Base-by-base conservation (phyloP, 176 grass and related monocot species). In the Phoenix dactylifera region DNA sequence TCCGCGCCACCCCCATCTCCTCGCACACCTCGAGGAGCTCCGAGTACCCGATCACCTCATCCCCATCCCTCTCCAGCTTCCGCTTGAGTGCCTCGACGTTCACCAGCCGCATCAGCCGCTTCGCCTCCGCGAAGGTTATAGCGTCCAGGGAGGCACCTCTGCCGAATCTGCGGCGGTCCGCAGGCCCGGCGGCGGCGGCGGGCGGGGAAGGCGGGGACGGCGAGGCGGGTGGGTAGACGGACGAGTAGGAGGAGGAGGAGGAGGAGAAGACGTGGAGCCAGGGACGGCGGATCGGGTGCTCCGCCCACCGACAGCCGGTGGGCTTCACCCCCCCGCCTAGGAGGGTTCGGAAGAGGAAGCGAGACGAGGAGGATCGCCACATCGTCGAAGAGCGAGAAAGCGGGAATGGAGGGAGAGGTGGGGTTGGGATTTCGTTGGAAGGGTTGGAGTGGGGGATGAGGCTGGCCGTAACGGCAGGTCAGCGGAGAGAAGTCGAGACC, bases 41-140 rank as follows among this genome's bases (percentile, higher is more conserved):
- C 64, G 61, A 57, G 60, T 97, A 97, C 4, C 59, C 72, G 62
- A 97, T 92, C 12, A 97, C 76, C 69, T 92, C 87, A 7, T 76
- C 84, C 32, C 78, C 84, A 4, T 75, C 86, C 65, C 68, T 70
- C 60, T 73, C 87, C 24, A 98, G 84, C 56, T 57, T 69, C 63
- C 30, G 76, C 76, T 88, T 97, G 70, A 97, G 81, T 17, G 80
- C 77, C 29, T 92, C 93, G 2, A 97, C 84, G 76, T 91, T 88
- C 51, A 83, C 75, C 19, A 91, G 84, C 48, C 79, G 87, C 87
- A 97, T 83, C 59, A 97, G 67, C 59, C 93, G 58, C 73, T 76
- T 72, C 30, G 81, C 78, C 87, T 97, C 93, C 66, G 71, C 76
- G 15, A 83, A 7, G 56, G 84, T 97, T 48, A 97, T 61, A 61